Evolutionary conservation across 2,329 filamentous ascomycete genomes (phyloP).

Genomic region (Fusarium liriodendri): DNA sequence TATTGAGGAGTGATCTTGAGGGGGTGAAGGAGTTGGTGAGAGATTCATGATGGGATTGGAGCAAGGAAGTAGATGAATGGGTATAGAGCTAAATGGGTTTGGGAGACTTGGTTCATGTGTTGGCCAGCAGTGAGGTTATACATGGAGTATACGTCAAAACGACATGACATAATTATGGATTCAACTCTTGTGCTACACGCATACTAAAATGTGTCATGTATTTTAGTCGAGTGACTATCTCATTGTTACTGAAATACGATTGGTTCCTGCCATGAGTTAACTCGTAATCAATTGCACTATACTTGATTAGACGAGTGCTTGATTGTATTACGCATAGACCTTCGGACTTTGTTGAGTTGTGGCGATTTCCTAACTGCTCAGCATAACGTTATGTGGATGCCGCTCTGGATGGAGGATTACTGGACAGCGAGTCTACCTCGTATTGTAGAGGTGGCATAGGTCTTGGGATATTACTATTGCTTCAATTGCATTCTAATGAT

Average conservation of each 20-base stretch:
- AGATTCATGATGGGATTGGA: background rate
- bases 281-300: background rate
- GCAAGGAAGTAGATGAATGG: background rate
- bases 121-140: background rate
- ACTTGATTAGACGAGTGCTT: background rate
- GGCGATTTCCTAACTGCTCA: background rate
- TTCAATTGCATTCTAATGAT: background rate
- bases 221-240: background rate
- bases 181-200: background rate
- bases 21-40: background rate
- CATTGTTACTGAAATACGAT: background rate
- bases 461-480: too few species aligned
- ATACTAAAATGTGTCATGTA: background rate
- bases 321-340: background rate
- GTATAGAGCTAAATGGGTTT: background rate
- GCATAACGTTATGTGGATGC: conserved; percentile 19
- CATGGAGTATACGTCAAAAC: background rate
- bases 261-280: background rate
- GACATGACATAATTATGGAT: background rate
- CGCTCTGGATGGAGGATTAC: conserved; percentile 1
- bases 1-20: conserved; percentile 52
- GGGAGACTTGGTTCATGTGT: background rate
- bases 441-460: background rate
- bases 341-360: background rate
- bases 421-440: background rate